Conservation (phyloP, 352 stramenopile species). For the Phytophthora podocarpi region DNA sequence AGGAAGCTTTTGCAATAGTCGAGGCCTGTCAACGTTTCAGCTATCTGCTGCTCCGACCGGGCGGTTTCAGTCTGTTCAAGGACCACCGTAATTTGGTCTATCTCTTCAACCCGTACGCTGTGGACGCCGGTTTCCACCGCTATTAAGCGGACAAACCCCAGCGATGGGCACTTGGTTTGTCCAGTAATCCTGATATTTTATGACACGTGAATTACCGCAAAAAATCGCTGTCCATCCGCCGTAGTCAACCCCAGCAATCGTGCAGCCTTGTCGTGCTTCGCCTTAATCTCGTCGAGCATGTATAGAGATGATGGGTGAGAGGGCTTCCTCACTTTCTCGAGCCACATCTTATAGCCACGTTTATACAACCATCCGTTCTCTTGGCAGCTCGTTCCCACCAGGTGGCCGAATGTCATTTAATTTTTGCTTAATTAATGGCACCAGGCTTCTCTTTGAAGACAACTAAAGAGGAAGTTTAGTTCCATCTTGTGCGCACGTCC, state of each 20-base stretch:
- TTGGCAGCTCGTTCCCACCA: background rate
- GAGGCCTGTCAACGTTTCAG: background rate
- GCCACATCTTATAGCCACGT: conserved; percentile 3
- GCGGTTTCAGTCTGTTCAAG: background rate
- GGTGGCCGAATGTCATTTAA: background rate
- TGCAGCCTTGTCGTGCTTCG: too few relatives aligned
- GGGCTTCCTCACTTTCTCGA: conserved; percentile 2
- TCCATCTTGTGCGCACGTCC: background rate
- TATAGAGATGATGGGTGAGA: background rate
- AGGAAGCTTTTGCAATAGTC: background rate
- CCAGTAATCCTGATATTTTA: too few relatives aligned
- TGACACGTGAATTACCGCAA: too few relatives aligned
- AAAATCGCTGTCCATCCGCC: too few relatives aligned
- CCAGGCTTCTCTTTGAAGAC: conserved; percentile 3
- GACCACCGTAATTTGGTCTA: background rate
- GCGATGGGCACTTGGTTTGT: background rate
- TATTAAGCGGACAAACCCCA: background rate
- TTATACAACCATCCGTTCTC: conserved; percentile 14
- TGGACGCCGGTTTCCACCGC: background rate
- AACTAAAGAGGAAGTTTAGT: conserved; percentile 11
- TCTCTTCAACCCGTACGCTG: background rate
- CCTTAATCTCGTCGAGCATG: conserved; percentile 13
- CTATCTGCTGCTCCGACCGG: background rate
- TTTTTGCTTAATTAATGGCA: background rate
- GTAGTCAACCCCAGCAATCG: too few relatives aligned